Percentiles rank a stretch among this genome's conserved stretches.
phyloP scores from a whole-genome alignment of 805 yeast genomes.

The Candida wancherniae region DNA sequence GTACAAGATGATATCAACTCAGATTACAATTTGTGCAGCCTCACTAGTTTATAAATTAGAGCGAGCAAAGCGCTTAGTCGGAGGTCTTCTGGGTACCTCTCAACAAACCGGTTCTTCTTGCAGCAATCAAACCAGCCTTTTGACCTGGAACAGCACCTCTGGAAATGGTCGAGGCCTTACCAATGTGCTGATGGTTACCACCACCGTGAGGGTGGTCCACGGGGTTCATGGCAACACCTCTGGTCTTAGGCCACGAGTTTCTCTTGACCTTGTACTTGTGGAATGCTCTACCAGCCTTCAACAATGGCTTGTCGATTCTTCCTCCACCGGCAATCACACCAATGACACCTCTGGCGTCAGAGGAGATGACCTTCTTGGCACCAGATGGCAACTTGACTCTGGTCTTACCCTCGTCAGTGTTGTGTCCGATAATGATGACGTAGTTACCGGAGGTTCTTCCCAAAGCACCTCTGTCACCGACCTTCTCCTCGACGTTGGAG shows the following conservation, averaged over 20 bases:
- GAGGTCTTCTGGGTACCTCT: slow-evolving; percentile 96
- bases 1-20: too few relatives aligned
- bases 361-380: slow-evolving; percentile 93
- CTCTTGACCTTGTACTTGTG: slow-evolving; percentile 99
- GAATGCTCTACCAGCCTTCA: slow-evolving; percentile 99
- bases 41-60: too few relatives aligned
- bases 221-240: slow-evolving; percentile 99
- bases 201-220: slow-evolving; percentile 99
- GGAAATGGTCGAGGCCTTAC: slow-evolving; percentile 98
- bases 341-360: slow-evolving; percentile 98
- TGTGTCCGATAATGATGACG: slow-evolving; percentile 98
- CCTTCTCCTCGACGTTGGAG: slow-evolving; percentile 97
- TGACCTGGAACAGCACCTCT: slow-evolving; percentile 99
- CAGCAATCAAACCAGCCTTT: slow-evolving; percentile 99
- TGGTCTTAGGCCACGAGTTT: slow-evolving; percentile 99
- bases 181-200: slow-evolving; percentile 99
- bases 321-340: slow-evolving; percentile 99
- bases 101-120: slow-evolving; percentile 99
- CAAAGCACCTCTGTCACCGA: slow-evolving; percentile 99
- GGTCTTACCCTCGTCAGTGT: slow-evolving; percentile 98
- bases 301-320: slow-evolving; percentile 98
- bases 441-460: slow-evolving; percentile 99
- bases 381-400: slow-evolving; percentile 99
- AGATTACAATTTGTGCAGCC: too few relatives aligned
- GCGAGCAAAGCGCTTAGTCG: too few relatives aligned